A percentile compares a stretch with the other conserved stretches of the same genome.
These are phyloP conservation scores for Xylaria sp. DNA, from an alignment of 2,329 filamentous ascomycete genomes.

Conservation along the genomic window DNA sequence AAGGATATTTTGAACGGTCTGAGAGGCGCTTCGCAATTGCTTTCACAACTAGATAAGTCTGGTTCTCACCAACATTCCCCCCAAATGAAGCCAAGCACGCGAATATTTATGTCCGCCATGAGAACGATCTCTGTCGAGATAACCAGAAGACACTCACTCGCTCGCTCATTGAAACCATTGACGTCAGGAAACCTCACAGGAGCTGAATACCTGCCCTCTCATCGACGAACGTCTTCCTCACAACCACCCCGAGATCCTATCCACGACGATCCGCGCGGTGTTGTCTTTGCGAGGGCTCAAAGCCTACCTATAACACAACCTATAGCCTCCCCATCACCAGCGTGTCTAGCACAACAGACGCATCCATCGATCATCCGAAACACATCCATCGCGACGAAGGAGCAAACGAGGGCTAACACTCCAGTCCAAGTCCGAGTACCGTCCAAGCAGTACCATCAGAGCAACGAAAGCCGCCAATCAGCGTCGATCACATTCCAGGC, in stretches of 20 bases:
- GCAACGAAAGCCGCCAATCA: neutral
- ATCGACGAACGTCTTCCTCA: neutral
- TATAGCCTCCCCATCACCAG: too few relatives aligned
- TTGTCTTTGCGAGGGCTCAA: neutral
- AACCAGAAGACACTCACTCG: neutral
- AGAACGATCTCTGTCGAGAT: neutral
- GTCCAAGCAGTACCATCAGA: too few relatives aligned
- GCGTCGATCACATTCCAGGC: neutral
- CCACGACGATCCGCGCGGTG: neutral
- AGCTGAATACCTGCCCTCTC: too few relatives aligned
- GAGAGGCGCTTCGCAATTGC: too few relatives aligned
- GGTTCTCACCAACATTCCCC: neutral
- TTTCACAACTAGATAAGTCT: too few relatives aligned
- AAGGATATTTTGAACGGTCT: too few relatives aligned
- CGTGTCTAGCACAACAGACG: too few relatives aligned
- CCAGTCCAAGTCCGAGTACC: neutral
- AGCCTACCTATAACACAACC: neutral
- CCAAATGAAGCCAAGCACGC: neutral
- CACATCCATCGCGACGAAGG: neutral
- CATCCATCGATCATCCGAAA: neutral
- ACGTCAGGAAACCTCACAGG: neutral
- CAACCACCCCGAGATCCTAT: neutral
- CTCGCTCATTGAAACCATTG: neutral
- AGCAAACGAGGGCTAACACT: neutral
- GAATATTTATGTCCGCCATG: neutral